Percentiles rank a stretch among this genome's conserved stretches.
These are phyloP conservation scores for Xylaria sp. DNA, from an alignment of 2,329 filamentous ascomycete species.

Conservation along the genomic window DNA sequence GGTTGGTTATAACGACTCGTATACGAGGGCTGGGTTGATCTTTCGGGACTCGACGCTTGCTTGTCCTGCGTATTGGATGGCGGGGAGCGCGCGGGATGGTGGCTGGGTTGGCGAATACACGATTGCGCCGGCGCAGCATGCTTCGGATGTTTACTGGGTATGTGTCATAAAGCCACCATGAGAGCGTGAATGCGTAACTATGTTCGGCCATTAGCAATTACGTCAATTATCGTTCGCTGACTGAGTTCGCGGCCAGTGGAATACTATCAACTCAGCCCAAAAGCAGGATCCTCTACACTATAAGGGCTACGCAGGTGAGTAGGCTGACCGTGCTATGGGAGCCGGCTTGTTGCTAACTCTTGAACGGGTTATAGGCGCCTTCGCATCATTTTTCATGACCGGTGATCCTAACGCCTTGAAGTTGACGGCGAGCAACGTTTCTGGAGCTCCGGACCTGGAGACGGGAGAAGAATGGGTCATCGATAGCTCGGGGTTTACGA, in stretches of 20 bases:
- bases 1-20: conserved; percentile 60
- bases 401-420: conserved; percentile 69
- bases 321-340: too few relatives aligned
- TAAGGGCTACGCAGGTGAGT: conserved; percentile 57
- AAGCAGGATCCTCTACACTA: conserved; percentile 64
- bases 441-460: conserved; percentile 58
- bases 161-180: conserved; percentile 37
- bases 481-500: conserved; percentile 56
- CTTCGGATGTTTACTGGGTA: conserved; percentile 67
- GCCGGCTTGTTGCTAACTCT: not conserved
- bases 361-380: conserved; percentile 59
- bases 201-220: not conserved
- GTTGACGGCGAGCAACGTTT: conserved; percentile 57
- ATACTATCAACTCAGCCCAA: conserved; percentile 64
- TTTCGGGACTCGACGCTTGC: conserved; percentile 69
- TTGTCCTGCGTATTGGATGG: conserved; percentile 69
- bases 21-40: conserved; percentile 64
- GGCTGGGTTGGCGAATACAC: conserved; percentile 70
- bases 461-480: conserved; percentile 63
- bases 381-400: conserved; percentile 69
- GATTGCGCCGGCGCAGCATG: conserved; percentile 68
- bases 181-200: not conserved
- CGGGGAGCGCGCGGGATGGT: conserved; percentile 55
- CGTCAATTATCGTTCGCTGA: conserved; percentile 7
- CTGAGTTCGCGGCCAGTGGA: conserved; percentile 59